A percentile compares a stretch with the other conserved stretches of the same genome.
Evolutionary conservation across 192 early-diverging fungal species (phyloP).

Genomic region (Podila horticola): DNA sequence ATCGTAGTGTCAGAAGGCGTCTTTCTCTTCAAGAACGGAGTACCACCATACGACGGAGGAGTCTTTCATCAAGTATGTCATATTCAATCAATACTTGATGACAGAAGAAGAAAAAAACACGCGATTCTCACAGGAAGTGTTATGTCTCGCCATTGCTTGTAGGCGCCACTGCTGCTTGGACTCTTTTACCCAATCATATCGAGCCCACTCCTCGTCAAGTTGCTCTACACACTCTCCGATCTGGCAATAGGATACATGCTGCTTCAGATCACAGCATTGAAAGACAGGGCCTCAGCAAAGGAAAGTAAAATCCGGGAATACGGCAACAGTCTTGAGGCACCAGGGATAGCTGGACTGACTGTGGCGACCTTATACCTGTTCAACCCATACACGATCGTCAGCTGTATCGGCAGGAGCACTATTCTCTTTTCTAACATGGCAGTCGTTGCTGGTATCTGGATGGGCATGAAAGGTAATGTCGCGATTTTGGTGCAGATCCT

Average conservation of each 20-base stretch:
- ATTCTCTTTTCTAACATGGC: conserved; percentile 80
- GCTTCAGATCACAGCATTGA: conserved; percentile 60
- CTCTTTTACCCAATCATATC: conserved; percentile 72
- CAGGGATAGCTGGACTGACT: conserved; percentile 29
- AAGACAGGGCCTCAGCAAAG: conserved; percentile 17
- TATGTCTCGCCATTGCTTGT: neutral
- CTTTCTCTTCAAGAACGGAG: conserved; percentile 74
- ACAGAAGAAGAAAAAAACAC: too few species aligned
- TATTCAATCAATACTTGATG: neutral
- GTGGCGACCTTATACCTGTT: conserved; percentile 70
- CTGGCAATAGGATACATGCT: conserved; percentile 68
- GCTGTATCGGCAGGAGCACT: conserved; percentile 80
- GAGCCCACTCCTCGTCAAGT: conserved; percentile 62
- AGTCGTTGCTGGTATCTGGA: conserved; percentile 76
- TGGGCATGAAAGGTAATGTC: conserved; percentile 64
- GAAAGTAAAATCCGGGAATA: conserved; percentile 33
- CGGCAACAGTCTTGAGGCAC: conserved; percentile 16
- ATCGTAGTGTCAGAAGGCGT: conserved; percentile 85
- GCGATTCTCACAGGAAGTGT: neutral
- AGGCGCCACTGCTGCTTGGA: conserved; percentile 80
- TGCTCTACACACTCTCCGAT: conserved; percentile 74
- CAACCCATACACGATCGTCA: conserved; percentile 85
- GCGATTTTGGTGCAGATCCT: neutral
- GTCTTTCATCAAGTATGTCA: conserved; percentile 86
- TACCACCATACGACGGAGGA: conserved; percentile 90